These are phyloP conservation scores for Hapsidospora chrysogenum DNA, from an alignment of 495 filamentous ascomycete genomes.

Conservation along the genomic window DNA sequence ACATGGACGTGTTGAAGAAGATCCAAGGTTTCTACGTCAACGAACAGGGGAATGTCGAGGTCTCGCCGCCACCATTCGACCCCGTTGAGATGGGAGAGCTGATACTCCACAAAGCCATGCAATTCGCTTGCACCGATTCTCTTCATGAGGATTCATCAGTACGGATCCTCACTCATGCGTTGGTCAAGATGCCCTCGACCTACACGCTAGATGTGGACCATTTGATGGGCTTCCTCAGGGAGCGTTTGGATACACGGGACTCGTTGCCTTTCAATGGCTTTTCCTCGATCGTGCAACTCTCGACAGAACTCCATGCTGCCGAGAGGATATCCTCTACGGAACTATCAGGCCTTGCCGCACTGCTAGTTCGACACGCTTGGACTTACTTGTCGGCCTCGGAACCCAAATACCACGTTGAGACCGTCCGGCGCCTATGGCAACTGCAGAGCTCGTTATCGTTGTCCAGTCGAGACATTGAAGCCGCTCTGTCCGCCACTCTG, in stretches of 20 bases:
- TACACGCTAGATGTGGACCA: conserved; percentile 32
- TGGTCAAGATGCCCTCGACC: conserved; percentile 29
- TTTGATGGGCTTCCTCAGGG: conserved; percentile 39
- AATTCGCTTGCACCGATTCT: conserved; percentile 25
- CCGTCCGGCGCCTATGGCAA: conserved; percentile 71
- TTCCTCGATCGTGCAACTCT: conserved; percentile 42
- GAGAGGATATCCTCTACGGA: conserved; percentile 37
- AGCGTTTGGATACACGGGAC: conserved; percentile 16
- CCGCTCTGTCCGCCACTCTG: conserved; percentile 57
- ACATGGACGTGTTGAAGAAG: conserved; percentile 37
- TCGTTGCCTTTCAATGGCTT: conserved; percentile 29
- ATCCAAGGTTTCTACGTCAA: conserved; percentile 49
- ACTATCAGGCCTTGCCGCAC: conserved; percentile 46
- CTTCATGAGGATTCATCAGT: conserved; percentile 9
- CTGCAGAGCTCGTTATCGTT: conserved; percentile 46
- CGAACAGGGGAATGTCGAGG: conserved; percentile 37
- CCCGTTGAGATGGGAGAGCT: conserved; percentile 39
- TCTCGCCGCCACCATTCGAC: conserved; percentile 35
- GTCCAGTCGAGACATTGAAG: conserved; percentile 48
- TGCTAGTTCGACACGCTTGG: conserved; percentile 60
- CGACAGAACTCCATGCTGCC: conserved; percentile 44
- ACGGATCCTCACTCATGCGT: conserved; percentile 38
- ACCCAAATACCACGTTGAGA: conserved; percentile 87
- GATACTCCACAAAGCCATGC: conserved; percentile 42
- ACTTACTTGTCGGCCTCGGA: conserved; percentile 56